Base-by-base conservation (phyloP, 169 alveolate genomes). In the Neospora caninum region DNA sequence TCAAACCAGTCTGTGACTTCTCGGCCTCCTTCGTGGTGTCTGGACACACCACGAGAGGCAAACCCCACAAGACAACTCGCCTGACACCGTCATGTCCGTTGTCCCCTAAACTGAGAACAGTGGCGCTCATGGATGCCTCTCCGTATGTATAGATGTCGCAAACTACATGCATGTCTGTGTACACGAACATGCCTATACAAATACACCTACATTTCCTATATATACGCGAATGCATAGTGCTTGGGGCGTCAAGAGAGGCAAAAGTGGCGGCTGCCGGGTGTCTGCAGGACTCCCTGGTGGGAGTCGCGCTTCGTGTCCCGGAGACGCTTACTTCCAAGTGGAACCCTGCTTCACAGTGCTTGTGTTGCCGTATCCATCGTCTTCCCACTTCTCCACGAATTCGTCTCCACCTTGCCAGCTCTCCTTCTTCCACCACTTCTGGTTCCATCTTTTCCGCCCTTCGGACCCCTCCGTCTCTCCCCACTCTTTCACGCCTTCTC, bases 1-100 rank as follows among this genome's bases (percentile, higher is more conserved):
- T 84, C 91, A 64, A 93, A 93, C 95, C 95, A 93, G 49, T 80
- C 45, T 7, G 93, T 82, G n/a, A 92, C 92, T 1, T 49, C 94
- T 34, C 94, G 80, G 88, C 54, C 78, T 41, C 94, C 84, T 20
- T 64, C 73, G 73, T 22, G 73, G 31, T 64, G n/a, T 64, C 73
- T 64, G 73, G 1, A 6, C 73, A 27, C 0, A 16, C 1, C 84
- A 10, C 41, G 16, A 36, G 43, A 18, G 84, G n/a, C 45, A 73
- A 22, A 64, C 73, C 4, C 73, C 7, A 53, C 7, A 7, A 53
- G 27, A 53, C 18, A 53, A 10, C 64, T 10, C 7, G 64, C 18
- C 18, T 53, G n/a, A 49, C 58, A 4, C 22, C 13, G 58, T 13
- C 22, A 49, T 13, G 13, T 13, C 58, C 58, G 4, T 13, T 13